Percentiles rank a stretch among this genome's conserved stretches.
Evolutionary conservation across 1,139 yeast species (phyloP).

Genomic region (Suhomyces wounanorum): DNA sequence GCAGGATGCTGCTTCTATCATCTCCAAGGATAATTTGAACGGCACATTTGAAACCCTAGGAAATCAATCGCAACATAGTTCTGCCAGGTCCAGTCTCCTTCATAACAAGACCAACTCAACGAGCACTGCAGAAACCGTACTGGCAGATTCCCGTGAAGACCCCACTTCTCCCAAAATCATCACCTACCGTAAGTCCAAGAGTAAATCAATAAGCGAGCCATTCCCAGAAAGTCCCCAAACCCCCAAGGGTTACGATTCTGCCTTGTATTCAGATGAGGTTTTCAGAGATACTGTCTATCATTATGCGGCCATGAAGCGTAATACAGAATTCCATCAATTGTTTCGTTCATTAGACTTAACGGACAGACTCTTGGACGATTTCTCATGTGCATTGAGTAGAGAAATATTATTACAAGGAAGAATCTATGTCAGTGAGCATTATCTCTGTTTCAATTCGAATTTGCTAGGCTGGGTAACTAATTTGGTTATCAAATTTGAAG

Average conservation of each 20-base stretch:
- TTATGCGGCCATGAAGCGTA: constrained; percentile 69
- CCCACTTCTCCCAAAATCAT: constrained; percentile 47
- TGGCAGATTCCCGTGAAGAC: constrained; percentile 1
- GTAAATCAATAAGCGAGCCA: constrained; percentile 35
- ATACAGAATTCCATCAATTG: constrained; percentile 75
- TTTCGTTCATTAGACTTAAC: constrained; percentile 69
- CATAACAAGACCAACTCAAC: constrained; percentile 11
- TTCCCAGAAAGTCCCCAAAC: constrained; percentile 21
- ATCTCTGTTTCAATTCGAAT: constrained; percentile 88
- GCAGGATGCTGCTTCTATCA: constrained; percentile 50
- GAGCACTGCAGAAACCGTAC: constrained; percentile 1
- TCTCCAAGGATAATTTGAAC: constrained; percentile 33
- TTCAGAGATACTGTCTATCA: constrained; percentile 39
- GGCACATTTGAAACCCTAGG: background rate
- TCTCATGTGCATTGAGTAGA: constrained; percentile 84
- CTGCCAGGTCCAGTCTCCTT: constrained; percentile 12
- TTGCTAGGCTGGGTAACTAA: constrained; percentile 91
- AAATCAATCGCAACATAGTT: background rate
- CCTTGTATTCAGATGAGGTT: constrained; percentile 41
- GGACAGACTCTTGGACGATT: constrained; percentile 80
- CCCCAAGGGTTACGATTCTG: constrained; percentile 27
- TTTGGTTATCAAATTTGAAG: constrained; percentile 69
- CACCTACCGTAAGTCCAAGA: constrained; percentile 44
- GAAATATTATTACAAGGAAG: constrained; percentile 93
- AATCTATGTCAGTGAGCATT: constrained; percentile 76